A percentile compares a stretch with the other conserved stretches of the same genome.
Evolutionary conservation across 139 green algal species (phyloP).

Genomic region (Eudorina sp.): DNA sequence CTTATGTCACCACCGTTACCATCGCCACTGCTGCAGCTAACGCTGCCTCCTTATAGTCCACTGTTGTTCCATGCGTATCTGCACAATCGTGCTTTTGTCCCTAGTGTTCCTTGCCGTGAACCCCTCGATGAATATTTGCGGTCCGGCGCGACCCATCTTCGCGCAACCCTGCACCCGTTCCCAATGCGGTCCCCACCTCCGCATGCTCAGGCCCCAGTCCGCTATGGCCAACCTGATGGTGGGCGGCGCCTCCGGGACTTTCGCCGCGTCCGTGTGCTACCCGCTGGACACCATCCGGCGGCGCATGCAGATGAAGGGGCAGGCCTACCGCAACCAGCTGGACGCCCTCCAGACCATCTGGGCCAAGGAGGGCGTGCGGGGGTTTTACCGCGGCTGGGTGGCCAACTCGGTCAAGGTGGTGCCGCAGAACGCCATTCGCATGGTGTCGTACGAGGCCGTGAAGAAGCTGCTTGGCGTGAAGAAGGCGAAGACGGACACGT

Average conservation of each 20-base stretch:
- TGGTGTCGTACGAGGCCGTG: conserved; percentile 89
- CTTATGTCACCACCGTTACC: no score
- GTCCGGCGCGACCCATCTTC: no score
- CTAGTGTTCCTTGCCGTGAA: no score
- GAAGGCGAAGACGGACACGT: conserved; percentile 90
- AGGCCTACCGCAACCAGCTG: conserved; percentile 77
- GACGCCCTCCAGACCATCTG: conserved; percentile 81
- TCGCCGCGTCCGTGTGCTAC: conserved; percentile 89
- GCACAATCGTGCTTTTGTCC: no score
- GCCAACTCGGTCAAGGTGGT: conserved; percentile 94
- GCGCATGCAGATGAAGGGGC: conserved; percentile 93
- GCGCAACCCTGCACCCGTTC: no score
- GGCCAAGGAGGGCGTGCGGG: conserved; percentile 77
- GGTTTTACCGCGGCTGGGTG: conserved; percentile 93
- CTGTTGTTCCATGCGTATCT: no score
- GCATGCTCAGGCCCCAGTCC: conserved; percentile 74
- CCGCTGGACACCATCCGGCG: conserved; percentile 93
- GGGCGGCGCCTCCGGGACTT: conserved; percentile 78
- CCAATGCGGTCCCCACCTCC: no score
- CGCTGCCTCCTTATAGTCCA: no score
- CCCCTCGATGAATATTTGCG: no score
- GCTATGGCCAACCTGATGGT: conserved; percentile 81
- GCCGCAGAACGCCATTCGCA: conserved; percentile 91
- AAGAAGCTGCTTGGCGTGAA: conserved; percentile 84
- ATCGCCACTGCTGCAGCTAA: background rate